phyloP scores from a whole-genome alignment of 208 protist genomes.

The Trichomonas gallinae region DNA sequence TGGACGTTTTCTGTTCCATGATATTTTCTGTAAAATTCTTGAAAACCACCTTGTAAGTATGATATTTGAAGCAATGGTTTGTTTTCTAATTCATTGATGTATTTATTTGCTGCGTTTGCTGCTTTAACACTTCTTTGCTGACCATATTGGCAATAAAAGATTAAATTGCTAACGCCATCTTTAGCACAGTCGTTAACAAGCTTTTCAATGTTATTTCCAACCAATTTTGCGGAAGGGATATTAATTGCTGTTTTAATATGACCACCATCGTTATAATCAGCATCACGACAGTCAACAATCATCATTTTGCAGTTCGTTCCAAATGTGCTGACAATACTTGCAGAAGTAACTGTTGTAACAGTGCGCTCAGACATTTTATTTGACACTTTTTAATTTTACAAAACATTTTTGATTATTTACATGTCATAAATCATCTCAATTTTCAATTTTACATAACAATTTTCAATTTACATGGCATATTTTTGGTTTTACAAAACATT shows the following conservation, averaged over 20 bases:
- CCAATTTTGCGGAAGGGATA: background rate
- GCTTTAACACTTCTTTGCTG: background rate
- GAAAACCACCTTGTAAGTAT: background rate
- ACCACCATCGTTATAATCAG: background rate
- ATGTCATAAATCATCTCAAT: too few relatives aligned
- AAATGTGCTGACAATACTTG: background rate
- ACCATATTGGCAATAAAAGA: background rate
- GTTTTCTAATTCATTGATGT: background rate
- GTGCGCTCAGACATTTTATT: background rate
- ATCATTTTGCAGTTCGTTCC: background rate
- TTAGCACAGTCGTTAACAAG: background rate
- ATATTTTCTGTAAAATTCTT: background rate
- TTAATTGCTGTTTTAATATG: background rate
- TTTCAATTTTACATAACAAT: too few relatives aligned
- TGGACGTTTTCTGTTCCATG: background rate
- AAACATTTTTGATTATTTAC: too few relatives aligned
- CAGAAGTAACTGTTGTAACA: background rate
- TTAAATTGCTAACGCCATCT: background rate
- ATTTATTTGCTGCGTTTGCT: background rate
- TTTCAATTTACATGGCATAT: too few relatives aligned
- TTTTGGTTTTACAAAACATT: too few relatives aligned
- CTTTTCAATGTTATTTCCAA: background rate
- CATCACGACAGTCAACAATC: background rate
- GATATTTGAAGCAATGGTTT: background rate
- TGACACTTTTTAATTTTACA: background rate